Evolutionary conservation across 2,329 filamentous ascomycete genomes (phyloP).

Genomic region (Ascocoryne sarcoides): DNA sequence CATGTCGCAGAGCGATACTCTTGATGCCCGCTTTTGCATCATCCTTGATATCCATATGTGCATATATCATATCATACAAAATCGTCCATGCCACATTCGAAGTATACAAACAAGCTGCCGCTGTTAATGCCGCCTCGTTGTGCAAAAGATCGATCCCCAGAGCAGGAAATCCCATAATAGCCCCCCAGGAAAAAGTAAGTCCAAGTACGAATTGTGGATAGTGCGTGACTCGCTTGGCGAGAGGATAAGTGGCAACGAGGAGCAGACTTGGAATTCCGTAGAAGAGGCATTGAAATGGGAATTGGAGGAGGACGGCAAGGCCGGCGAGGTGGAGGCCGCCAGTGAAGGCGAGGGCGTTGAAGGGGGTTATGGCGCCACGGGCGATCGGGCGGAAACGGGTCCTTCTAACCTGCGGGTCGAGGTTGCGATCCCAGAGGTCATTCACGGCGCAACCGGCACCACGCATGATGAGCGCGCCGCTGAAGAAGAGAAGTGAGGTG

Average conservation of each 20-base stretch:
- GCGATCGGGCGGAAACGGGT: constrained; percentile 75
- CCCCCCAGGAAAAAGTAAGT: constrained; percentile 81
- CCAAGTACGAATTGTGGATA: constrained; percentile 81
- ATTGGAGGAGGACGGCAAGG: constrained; percentile 65
- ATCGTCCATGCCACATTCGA: constrained; percentile 83
- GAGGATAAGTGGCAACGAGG: constrained; percentile 67
- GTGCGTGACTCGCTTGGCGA: constrained; percentile 79
- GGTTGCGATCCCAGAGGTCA: constrained; percentile 81
- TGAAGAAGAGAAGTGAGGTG: constrained; percentile 61
- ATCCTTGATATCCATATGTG: constrained; percentile 84
- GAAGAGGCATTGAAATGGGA: constrained; percentile 63
- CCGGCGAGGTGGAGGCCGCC: constrained; percentile 66
- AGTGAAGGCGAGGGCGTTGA: constrained; percentile 64
- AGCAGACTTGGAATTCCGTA: constrained; percentile 69
- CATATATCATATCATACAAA: constrained; percentile 88
- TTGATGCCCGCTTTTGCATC: constrained; percentile 83
- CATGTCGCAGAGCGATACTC: constrained; percentile 74
- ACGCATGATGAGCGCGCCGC: constrained; percentile 75
- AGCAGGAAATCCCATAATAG: constrained; percentile 79
- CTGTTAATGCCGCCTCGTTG: constrained; percentile 51
- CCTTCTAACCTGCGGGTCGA: constrained; percentile 70
- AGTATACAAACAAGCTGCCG: constrained; percentile 62
- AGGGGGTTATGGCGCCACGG: constrained; percentile 64
- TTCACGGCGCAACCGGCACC: constrained; percentile 85
- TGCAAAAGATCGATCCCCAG: constrained; percentile 67